Percentiles rank a stretch among this genome's conserved stretches.
phyloP scores from a whole-genome alignment of 148 eudicot genomes.

The Dianthus caryophyllus region DNA sequence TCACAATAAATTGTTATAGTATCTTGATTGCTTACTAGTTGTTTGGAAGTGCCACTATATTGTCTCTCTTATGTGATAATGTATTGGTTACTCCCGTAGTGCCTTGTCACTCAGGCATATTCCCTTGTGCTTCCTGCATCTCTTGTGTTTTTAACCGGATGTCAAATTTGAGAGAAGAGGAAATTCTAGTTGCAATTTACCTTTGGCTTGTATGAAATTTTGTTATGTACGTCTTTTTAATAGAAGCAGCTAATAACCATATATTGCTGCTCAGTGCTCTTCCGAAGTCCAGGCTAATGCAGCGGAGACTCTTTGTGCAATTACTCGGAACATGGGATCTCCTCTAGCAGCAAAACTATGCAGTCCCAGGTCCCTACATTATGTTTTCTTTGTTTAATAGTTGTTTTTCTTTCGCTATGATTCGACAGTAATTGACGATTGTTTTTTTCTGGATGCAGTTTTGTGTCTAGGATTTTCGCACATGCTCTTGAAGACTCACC shows the following conservation, averaged over 20 bases:
- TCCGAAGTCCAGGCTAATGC: constrained; percentile 98
- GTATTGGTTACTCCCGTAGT: background rate
- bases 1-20: background rate
- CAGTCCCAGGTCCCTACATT: constrained; percentile 64
- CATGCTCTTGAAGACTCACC: constrained; percentile 80
- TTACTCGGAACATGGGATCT: constrained; percentile 83
- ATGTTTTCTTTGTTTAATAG: constrained; percentile 6
- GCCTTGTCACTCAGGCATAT: background rate
- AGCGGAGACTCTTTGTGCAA: constrained; percentile 84
- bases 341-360: constrained; percentile 84
- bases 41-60: background rate
- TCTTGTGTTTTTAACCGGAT: background rate
- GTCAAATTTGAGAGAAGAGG: background rate
- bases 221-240: background rate
- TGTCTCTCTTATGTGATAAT: background rate
- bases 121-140: background rate
- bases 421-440: background rate
- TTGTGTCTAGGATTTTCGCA: constrained; percentile 76
- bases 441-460: constrained; percentile 48
- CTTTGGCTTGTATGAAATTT: background rate
- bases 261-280: constrained; percentile 49
- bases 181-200: background rate
- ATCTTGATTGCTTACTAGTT: background rate
- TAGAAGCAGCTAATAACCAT: background rate
- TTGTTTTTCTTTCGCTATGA: constrained; percentile 1